phyloP scores from a whole-genome alignment of 305 asterid genomes.

The Rubia balearica region DNA sequence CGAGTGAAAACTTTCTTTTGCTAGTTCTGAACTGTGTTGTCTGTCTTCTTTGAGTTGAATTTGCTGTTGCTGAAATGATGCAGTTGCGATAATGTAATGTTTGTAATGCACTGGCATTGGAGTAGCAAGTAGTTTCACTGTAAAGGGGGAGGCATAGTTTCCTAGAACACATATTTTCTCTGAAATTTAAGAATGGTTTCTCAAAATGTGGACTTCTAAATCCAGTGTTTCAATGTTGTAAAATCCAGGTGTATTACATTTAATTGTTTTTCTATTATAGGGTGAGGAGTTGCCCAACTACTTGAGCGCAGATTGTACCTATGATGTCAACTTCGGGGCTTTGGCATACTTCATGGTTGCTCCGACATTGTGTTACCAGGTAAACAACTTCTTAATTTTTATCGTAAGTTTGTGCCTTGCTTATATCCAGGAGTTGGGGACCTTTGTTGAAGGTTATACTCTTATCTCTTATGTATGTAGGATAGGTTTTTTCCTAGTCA shows the following conservation, averaged over 20 bases:
- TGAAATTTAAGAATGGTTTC: neutral
- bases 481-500: neutral
- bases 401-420: neutral
- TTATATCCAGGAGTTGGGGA: neutral
- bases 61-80: neutral
- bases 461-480: neutral
- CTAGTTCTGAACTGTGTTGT: neutral
- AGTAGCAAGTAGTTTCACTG: neutral
- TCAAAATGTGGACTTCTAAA: neutral
- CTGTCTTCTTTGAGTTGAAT: neutral
- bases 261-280: constrained; percentile 34
- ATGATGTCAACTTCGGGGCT: constrained; percentile 62
- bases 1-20: neutral
- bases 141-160: neutral
- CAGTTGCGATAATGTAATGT: neutral
- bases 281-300: constrained; percentile 45
- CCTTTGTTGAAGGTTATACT: neutral
- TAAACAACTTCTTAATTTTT: constrained; percentile 17
- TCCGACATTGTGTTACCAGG: constrained; percentile 98
- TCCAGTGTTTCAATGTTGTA: neutral
- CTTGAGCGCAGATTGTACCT: constrained; percentile 50
- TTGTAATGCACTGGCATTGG: neutral
- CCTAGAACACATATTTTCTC: neutral
- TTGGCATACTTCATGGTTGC: constrained; percentile 87
- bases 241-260: neutral